A percentile compares a stretch with the other conserved stretches of the same genome.
Evolutionary conservation across 768 basidiomycete species (phyloP).

Genomic region (Panellus pusillus): DNA sequence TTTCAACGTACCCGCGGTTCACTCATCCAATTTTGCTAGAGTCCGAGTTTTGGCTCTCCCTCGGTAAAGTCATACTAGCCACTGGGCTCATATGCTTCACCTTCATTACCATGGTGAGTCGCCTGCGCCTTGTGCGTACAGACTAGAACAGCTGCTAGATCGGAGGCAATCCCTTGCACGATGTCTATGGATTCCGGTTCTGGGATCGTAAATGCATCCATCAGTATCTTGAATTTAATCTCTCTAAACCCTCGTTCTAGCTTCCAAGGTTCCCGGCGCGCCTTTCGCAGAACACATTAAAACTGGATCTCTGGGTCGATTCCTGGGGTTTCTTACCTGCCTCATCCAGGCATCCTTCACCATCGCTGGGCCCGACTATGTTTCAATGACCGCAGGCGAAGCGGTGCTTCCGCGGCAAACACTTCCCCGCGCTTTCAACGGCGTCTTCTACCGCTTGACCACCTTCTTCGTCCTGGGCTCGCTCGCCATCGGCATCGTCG

Average conservation of each 20-base stretch:
- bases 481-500: slow-evolving; percentile 73
- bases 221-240: neutral
- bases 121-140: neutral
- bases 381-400: slow-evolving; percentile 69
- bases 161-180: slow-evolving; percentile 56
- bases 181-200: slow-evolving; percentile 54
- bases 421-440: slow-evolving; percentile 68
- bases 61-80: slow-evolving; percentile 51
- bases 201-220: slow-evolving; percentile 43
- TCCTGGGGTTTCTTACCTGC: slow-evolving; percentile 64
- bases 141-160: slow-evolving; percentile 19
- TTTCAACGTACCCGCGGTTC: neutral
- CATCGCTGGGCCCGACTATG: slow-evolving; percentile 57
- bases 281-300: slow-evolving; percentile 60
- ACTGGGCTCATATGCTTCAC: slow-evolving; percentile 53
- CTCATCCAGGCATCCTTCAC: slow-evolving; percentile 63
- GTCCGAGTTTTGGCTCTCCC: slow-evolving; percentile 56
- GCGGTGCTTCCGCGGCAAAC: slow-evolving; percentile 66
- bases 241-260: slow-evolving; percentile 24
- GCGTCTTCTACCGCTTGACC: slow-evolving; percentile 79
- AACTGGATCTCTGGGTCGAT: slow-evolving; percentile 53
- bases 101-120: slow-evolving; percentile 51
- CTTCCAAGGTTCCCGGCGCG: slow-evolving; percentile 44
- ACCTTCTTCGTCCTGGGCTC: slow-evolving; percentile 77
- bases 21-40: slow-evolving; percentile 29